These are phyloP conservation scores for Haematococcus lacustris DNA, from an alignment of 139 green algal genomes.

Conservation along the genomic window DNA sequence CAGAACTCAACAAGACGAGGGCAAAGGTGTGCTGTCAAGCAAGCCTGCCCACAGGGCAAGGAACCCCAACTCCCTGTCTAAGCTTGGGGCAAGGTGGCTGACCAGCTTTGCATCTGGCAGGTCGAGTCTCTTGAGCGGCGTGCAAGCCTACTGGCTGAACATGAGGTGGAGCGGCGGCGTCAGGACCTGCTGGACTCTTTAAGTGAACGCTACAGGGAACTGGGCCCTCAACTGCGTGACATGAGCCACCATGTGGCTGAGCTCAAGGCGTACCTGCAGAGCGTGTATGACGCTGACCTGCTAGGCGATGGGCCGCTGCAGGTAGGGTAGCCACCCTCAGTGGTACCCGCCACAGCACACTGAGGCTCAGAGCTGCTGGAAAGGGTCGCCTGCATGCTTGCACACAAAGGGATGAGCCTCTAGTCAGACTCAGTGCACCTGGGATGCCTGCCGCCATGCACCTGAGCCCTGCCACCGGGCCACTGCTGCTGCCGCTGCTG, in stretches of 20 bases:
- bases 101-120: constrained; percentile 2
- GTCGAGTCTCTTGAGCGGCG: constrained; percentile 23
- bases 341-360: no score
- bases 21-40: constrained; percentile 11
- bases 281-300: constrained; percentile 30
- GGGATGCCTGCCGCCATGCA: no score
- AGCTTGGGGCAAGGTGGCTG: not conserved
- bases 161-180: constrained; percentile 14
- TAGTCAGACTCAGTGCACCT: no score
- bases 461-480: no score
- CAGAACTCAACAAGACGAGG: constrained; percentile 25
- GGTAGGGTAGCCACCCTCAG: no score
- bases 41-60: not conserved
- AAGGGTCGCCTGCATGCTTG: no score
- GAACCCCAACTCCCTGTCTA: not conserved
- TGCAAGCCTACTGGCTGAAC: constrained; percentile 10
- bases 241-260: constrained; percentile 20
- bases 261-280: constrained; percentile 33
- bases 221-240: constrained; percentile 8
- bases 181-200: constrained; percentile 23
- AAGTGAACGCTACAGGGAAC: constrained; percentile 2
- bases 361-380: no score
- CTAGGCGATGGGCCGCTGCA: constrained; percentile 18
- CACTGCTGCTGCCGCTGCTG: no score
- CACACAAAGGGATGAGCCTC: no score